Percentiles rank a stretch among this genome's conserved stretches.
phyloP scores from a whole-genome alignment of 805 yeast species.

The Kluyveromyces siamensis region DNA sequence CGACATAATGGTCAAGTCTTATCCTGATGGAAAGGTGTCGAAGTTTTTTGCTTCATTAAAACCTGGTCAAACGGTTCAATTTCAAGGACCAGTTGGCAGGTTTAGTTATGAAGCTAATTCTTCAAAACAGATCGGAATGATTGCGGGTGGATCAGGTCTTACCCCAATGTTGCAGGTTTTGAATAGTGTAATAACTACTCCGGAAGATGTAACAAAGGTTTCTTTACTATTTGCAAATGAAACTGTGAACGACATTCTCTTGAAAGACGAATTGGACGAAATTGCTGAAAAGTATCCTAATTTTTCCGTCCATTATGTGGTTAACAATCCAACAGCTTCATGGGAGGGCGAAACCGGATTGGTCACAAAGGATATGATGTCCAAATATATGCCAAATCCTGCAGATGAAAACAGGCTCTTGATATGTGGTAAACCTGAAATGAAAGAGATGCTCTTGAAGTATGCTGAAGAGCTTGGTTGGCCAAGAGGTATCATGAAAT shows the following conservation, averaged over 20 bases:
- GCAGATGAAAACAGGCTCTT: constrained; percentile 45
- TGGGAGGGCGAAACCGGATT: constrained; percentile 58
- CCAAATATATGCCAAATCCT: constrained; percentile 43
- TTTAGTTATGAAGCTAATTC: constrained; percentile 51
- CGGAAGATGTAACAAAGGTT: constrained; percentile 54
- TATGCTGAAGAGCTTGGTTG: constrained; percentile 56
- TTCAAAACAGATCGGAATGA: constrained; percentile 54
- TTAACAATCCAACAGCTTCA: constrained; percentile 37
- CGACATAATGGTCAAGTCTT: constrained; percentile 70
- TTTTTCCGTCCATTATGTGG: constrained; percentile 50
- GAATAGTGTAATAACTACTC: constrained; percentile 58
- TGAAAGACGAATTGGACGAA: constrained; percentile 66
- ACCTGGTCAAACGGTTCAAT: constrained; percentile 58
- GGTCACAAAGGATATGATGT: constrained; percentile 49
- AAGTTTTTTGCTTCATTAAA: constrained; percentile 53
- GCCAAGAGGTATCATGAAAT: constrained; percentile 34
- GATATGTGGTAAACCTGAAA: constrained; percentile 67
- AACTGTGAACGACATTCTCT: constrained; percentile 65
- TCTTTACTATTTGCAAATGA: constrained; percentile 64
- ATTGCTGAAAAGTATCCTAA: constrained; percentile 54
- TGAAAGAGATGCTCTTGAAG: constrained; percentile 46
- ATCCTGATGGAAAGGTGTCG: constrained; percentile 62
- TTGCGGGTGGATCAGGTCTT: constrained; percentile 85
- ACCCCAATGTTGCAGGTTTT: constrained; percentile 83
- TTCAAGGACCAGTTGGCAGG: constrained; percentile 75